These are phyloP conservation scores for Benincasa hispida DNA, from an alignment of 306 rosid species.

Conservation along the genomic window DNA sequence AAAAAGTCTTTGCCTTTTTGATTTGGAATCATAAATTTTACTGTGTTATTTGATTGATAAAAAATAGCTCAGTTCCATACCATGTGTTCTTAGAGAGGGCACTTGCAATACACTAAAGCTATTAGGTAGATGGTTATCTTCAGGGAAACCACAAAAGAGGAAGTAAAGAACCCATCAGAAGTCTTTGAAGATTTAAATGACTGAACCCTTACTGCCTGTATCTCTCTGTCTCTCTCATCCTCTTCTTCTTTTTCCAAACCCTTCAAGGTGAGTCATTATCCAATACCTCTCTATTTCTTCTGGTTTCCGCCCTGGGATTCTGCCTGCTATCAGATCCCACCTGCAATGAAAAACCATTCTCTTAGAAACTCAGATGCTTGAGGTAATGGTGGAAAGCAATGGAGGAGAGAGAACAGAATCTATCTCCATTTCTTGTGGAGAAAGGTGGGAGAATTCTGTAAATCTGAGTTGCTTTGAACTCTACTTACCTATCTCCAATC, in stretches of 20 bases:
- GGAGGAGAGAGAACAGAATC: neutral
- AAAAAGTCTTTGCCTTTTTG: neutral
- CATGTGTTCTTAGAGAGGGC: neutral
- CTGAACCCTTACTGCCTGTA: neutral
- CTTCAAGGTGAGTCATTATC: slow-evolving; percentile 20
- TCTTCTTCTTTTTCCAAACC: slow-evolving; percentile 6
- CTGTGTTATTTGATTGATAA: neutral
- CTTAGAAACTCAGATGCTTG: neutral
- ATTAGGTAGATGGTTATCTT: neutral
- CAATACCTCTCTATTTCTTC: slow-evolving; percentile 23
- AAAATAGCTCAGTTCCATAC: neutral
- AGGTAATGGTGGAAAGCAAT: neutral
- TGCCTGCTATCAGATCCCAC: slow-evolving; percentile 19
- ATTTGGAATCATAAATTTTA: neutral
- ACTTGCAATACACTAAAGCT: slow-evolving; percentile 8
- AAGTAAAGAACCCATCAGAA: slow-evolving; percentile 2
- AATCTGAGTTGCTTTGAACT: neutral
- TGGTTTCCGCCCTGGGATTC: slow-evolving; percentile 11
- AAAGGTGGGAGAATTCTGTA: neutral
- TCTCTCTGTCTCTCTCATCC: neutral
- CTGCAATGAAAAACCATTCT: slow-evolving; percentile 1
- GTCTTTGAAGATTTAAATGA: neutral
- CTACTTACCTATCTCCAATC: slow-evolving; percentile 14
- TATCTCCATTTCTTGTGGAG: neutral
- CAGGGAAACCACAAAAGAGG: neutral